Percentiles rank a stretch among this genome's conserved stretches.
phyloP scores from a whole-genome alignment of 805 yeast species.

The Jamesozyma piceae region DNA sequence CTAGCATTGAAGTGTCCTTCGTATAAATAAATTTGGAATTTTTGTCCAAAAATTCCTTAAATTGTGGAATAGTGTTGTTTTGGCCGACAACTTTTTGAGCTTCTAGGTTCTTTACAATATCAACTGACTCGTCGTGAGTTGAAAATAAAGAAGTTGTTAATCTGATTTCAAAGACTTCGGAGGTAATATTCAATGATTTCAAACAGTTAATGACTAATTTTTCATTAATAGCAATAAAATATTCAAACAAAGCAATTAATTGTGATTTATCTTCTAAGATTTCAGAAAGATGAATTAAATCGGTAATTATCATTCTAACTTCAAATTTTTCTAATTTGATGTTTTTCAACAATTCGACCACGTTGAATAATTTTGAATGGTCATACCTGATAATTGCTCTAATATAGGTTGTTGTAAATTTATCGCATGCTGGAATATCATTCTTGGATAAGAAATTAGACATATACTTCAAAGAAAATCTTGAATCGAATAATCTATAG shows the following conservation, averaged over 20 bases:
- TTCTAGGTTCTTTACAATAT: constrained; percentile 26
- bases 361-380: constrained; percentile 30
- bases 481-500: constrained; percentile 28
- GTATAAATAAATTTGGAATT: constrained; percentile 23
- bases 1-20: constrained; percentile 26
- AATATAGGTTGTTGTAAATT: constrained; percentile 37
- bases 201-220: constrained; percentile 35
- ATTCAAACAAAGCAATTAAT: constrained; percentile 34
- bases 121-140: constrained; percentile 20
- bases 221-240: constrained; percentile 31
- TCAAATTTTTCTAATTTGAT: constrained; percentile 31
- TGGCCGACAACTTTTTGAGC: constrained; percentile 22
- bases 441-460: constrained; percentile 17
- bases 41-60: constrained; percentile 27
- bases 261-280: constrained; percentile 33
- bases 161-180: constrained; percentile 51
- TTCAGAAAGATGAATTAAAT: constrained; percentile 32
- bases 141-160: constrained; percentile 52
- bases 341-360: constrained; percentile 32
- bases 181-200: constrained; percentile 27
- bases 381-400: constrained; percentile 38
- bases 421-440: constrained; percentile 25
- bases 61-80: constrained; percentile 16
- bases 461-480: constrained; percentile 14
- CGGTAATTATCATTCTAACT: constrained; percentile 31